Base-by-base conservation (phyloP, 2,329 filamentous ascomycete species). In the Chlorencoelia australis region DNA sequence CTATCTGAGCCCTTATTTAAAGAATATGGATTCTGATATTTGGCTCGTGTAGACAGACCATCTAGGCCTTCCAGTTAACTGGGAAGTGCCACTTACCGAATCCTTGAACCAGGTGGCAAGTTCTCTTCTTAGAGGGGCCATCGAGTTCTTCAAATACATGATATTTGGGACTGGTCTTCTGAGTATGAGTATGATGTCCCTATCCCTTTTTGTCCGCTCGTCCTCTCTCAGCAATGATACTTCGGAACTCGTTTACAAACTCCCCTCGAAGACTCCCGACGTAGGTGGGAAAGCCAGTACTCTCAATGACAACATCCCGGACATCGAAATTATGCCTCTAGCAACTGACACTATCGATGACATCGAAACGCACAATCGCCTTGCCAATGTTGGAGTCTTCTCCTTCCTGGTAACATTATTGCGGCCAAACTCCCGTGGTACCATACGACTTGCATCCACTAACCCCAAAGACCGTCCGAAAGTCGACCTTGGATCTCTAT, bases 401-500 rank as follows among this genome's bases (percentile, higher is more conserved):
- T 33, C 26, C 14, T 9, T 41, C 11, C 17, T 41, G 5, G 24
- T 36, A 4, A 39, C 33, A 5, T 19, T 39, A 11, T 17, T 34
- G 4, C 31, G 25, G 14, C 42, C 42, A 1, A 34, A 32, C 15
- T 44, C 40, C 5, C 30, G 21, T 6, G 33, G 42, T 7, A 39
- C 28, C 9, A 33, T 40, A 1, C 35, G 36, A 5, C 30, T 42
- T 5, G 15, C 18, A 2, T 42, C 39, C 5, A 15, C 35, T 10
- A 29, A 41, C 15, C 32, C 30, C 2, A 16, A 37, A 14, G 29
- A 33, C 2, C 11, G 17, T 7, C 42, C 35, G 4, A 30, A 34
- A n/a, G 35, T 44, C 10, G 39, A 42, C 27, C 30, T 39, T 15
- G 35, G 33, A 6, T 20, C 39, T n/a, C 14, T 42, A 5, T 42